These are phyloP conservation scores for Phlyctochytrium arcticum DNA, from an alignment of 192 early-diverging fungal genomes.

Conservation along the genomic window DNA sequence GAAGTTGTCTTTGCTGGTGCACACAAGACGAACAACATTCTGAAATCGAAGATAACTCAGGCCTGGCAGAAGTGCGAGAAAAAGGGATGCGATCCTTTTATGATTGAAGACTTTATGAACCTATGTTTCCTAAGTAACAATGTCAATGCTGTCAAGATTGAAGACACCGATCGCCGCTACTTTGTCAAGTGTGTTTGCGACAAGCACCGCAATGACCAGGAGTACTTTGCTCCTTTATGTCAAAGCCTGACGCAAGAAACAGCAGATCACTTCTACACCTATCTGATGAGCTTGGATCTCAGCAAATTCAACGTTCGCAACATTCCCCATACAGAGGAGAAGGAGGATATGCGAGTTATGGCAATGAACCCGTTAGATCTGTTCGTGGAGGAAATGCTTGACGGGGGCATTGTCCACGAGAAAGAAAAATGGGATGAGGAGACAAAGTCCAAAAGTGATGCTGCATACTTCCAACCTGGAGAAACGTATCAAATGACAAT, in stretches of 20 bases:
- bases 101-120: neutral
- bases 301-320: constrained; percentile 6
- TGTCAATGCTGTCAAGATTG: neutral
- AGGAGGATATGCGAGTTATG: neutral
- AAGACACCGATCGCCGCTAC: constrained; percentile 3
- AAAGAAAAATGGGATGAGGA: no score
- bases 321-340: constrained; percentile 14
- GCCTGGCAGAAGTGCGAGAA: no score
- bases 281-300: constrained; percentile 10
- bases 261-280: constrained; percentile 21
- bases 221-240: neutral
- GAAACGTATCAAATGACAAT: neutral
- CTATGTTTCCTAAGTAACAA: neutral
- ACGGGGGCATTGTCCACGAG: no score
- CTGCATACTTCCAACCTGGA: no score
- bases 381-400: constrained; percentile 6
- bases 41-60: no score
- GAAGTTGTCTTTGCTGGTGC: neutral
- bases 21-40: no score
- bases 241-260: neutral
- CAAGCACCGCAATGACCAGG: no score
- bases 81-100: no score
- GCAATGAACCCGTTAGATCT: constrained; percentile 4
- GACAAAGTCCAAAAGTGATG: no score
- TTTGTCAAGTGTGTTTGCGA: no score